A percentile compares a stretch with the other conserved stretches of the same genome.
Conservation (phyloP, 1,139 yeast genomes). For the Wickerhamomyces sp. region DNA sequence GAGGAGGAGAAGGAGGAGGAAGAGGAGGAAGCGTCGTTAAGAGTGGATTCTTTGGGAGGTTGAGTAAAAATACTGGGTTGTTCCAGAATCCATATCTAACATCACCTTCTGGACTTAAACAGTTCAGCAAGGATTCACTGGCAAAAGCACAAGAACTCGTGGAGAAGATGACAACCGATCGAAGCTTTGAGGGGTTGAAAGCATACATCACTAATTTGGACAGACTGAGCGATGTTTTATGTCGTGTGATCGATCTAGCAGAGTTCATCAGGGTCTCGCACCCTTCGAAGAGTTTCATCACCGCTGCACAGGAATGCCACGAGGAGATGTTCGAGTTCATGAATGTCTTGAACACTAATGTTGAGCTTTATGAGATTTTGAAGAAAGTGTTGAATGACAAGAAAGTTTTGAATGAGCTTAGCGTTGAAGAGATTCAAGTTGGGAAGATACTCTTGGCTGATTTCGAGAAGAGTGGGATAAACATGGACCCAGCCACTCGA, state of each 20-base stretch:
- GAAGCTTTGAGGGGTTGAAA: slow-evolving; percentile 40
- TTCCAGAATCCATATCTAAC: slow-evolving; percentile 67
- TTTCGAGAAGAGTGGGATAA: slow-evolving; percentile 87
- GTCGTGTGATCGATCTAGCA: slow-evolving; percentile 91
- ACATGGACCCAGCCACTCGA: slow-evolving; percentile 65
- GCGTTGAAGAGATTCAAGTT: slow-evolving; percentile 74
- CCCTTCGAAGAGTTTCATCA: slow-evolving; percentile 65
- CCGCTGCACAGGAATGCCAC: slow-evolving; percentile 85
- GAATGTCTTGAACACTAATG: slow-evolving; percentile 88
- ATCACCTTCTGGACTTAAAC: slow-evolving; percentile 63
- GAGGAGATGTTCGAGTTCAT: slow-evolving; percentile 88
- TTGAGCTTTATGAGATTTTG: slow-evolving; percentile 59
- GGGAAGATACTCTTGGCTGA: slow-evolving; percentile 79
- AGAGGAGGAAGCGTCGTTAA: too few relatives aligned
- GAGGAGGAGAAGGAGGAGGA: too few relatives aligned
- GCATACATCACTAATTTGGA: slow-evolving; percentile 67
- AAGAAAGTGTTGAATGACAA: slow-evolving; percentile 45
- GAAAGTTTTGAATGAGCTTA: slow-evolving; percentile 34
- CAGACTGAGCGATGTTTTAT: slow-evolving; percentile 78
- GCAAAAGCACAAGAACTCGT: slow-evolving; percentile 60
- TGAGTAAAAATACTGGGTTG: slow-evolving; percentile 46
- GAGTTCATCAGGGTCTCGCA: slow-evolving; percentile 89
- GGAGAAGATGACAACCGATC: slow-evolving; percentile 44
- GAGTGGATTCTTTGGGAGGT: slow-evolving; percentile 2
- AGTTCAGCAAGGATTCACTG: slow-evolving; percentile 63